Evolutionary conservation across 345 rosid genomes (phyloP).

Genomic region (Cochlearia excelsa): DNA sequence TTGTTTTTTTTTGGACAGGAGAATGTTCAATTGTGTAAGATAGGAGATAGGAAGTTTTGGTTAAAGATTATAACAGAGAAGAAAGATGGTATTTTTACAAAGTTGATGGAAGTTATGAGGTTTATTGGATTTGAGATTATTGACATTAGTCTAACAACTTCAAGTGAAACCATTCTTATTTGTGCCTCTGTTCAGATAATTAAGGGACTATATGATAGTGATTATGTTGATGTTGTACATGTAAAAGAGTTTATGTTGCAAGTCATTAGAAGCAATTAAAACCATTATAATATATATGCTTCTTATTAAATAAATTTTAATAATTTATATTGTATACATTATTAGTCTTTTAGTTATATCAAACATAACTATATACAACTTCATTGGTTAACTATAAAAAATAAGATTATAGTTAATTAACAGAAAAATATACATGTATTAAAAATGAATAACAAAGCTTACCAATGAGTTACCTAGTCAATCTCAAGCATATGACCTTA

Average conservation of each 20-base stretch:
- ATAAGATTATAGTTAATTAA: no score
- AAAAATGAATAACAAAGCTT: no score
- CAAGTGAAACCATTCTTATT: constrained; percentile 53
- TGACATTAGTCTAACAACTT: constrained; percentile 57
- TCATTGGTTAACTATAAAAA: no score
- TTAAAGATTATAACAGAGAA: constrained; percentile 62
- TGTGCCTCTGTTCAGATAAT: constrained; percentile 54
- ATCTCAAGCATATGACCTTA: no score
- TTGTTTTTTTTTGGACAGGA: constrained; percentile 37
- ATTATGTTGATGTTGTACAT: constrained; percentile 17
- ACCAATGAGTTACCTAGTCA: no score
- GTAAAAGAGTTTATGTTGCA: constrained; percentile 23
- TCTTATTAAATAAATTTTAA: no score
- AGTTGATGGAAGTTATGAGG: constrained; percentile 53
- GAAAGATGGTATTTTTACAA: constrained; percentile 52
- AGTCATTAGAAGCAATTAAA: constrained; percentile 21
- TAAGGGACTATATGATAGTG: constrained; percentile 21
- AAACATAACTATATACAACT: no score
- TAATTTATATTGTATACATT: no score
- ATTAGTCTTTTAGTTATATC: no score
- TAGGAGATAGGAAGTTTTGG: constrained; percentile 59
- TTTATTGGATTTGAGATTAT: constrained; percentile 51
- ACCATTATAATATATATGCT: no score
- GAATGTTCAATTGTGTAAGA: constrained; percentile 50
- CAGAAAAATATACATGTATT: no score